Conservation (phyloP, 139 green algal species). For the Chloropicon primus region DNA sequence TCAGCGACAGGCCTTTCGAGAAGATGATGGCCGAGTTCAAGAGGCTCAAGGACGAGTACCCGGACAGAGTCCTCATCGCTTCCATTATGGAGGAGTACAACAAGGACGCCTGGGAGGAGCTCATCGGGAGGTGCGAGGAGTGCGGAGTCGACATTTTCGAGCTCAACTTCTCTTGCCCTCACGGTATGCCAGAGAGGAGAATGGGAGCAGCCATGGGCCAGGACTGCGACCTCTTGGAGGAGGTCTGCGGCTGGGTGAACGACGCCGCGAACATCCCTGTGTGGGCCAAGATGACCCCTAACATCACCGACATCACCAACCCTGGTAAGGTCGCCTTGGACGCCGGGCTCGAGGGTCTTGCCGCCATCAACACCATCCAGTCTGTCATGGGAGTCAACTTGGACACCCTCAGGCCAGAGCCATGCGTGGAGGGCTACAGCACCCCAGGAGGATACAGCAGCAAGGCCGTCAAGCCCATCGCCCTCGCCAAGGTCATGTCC, state of each 20-base stretch:
- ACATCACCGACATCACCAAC: slow-evolving; percentile 86
- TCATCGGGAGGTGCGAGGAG: slow-evolving; percentile 75
- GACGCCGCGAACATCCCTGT: slow-evolving; percentile 65
- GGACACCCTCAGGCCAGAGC: slow-evolving; percentile 66
- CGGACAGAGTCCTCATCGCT: slow-evolving; percentile 78
- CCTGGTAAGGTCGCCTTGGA: slow-evolving; percentile 35
- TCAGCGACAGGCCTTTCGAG: slow-evolving; percentile 82
- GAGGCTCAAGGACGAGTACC: slow-evolving; percentile 83
- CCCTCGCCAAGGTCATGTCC: slow-evolving; percentile 69
- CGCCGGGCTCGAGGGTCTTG: slow-evolving; percentile 43
- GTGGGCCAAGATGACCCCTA: slow-evolving; percentile 98
- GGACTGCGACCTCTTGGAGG: slow-evolving; percentile 38
- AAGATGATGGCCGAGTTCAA: slow-evolving; percentile 84
- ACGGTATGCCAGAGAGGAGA: slow-evolving; percentile 83
- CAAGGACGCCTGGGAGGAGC: slow-evolving; percentile 79
- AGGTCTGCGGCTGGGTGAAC: slow-evolving; percentile 88
- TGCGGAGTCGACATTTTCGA: slow-evolving; percentile 88
- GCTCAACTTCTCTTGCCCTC: slow-evolving; percentile 93
- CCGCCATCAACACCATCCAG: slow-evolving; percentile 72
- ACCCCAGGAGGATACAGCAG: slow-evolving; percentile 63
- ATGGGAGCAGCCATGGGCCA: slow-evolving; percentile 80
- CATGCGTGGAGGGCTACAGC: slow-evolving; percentile 54
- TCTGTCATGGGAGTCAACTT: slow-evolving; percentile 92
- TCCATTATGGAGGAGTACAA: slow-evolving; percentile 91
- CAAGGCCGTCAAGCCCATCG: slow-evolving; percentile 91